Base-by-base conservation (phyloP, 1,284 basidiomycete genomes). In the Microbotryum scabiosae region DNA sequence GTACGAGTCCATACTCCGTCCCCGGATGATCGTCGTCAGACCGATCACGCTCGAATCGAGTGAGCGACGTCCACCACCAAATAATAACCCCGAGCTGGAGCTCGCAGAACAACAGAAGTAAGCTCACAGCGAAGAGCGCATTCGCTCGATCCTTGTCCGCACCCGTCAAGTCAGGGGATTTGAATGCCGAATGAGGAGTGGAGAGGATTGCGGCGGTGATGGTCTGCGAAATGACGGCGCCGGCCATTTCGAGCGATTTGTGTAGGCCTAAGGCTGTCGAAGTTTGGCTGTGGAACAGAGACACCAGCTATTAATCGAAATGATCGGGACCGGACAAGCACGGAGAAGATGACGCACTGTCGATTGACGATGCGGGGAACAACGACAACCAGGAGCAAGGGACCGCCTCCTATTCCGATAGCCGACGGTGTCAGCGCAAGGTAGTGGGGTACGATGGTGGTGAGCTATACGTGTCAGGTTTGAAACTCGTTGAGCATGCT, bases 171-270 rank as follows among this genome's bases (percentile, higher is more conserved):
- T 18, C 16, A 2, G 36, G 36, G 16, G 36, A 18, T 16, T 14
- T 5, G 51, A 41, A 18, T n/a, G 56, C 18, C 26, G 48, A 48
- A 26, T 18, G 10, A 5, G 50, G 54, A 47, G 50, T 23, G 1
- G 59, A 48, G 28, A 63, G 56, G 16, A 66, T 51, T 8, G 9
- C 28, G 18, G 55, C 64, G n/a, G 41, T 47, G 32, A 57, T 21
- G 20, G 56, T 57, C 8, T 66, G 64, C 43, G 52, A 56, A 23
- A 66, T 32, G 45, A 66, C 62, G 3, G 59, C 65, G 20, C 63
- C 63, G 14, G 57, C 49, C 65, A 67, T 67, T 47, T 67, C 65
- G 43, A 61, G 45, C 3, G 45, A 51, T 44, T 67, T 67, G 58
- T 67, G 65, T 2, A 62, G 45, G 8, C 60, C 62, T 16, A 67